phyloP scores from a whole-genome alignment of 257 asterid species.

The Orobanche coerulescens region DNA sequence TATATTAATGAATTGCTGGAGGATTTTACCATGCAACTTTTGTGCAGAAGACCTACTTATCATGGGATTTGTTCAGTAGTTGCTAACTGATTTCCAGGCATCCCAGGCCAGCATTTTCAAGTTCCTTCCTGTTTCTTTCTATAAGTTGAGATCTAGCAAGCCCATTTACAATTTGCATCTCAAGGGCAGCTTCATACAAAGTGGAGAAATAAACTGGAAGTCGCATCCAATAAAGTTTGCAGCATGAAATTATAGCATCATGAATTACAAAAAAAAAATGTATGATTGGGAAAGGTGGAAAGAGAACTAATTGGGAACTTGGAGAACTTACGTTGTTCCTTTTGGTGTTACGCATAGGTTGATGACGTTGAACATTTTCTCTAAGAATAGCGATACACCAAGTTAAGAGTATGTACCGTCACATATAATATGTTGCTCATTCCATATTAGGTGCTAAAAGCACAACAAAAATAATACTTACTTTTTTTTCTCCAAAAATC shows the following conservation, averaged over 20 bases:
- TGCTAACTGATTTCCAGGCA: background rate
- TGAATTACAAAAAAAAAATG: slow-evolving; percentile 9
- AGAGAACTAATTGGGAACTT: slow-evolving; percentile 1
- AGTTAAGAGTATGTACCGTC: slow-evolving; percentile 15
- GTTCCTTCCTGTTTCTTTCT: background rate
- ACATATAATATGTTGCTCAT: slow-evolving; percentile 5
- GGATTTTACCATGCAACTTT: background rate
- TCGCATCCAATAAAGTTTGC: slow-evolving; percentile 18
- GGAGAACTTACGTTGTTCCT: slow-evolving; percentile 32
- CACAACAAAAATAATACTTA: slow-evolving; percentile 27
- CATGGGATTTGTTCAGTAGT: background rate
- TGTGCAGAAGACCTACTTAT: background rate
- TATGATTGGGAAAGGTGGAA: background rate
- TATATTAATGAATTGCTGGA: slow-evolving; percentile 1
- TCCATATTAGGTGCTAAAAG: background rate
- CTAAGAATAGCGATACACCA: slow-evolving; percentile 23
- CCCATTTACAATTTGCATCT: slow-evolving; percentile 14
- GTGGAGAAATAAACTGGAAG: slow-evolving; percentile 12
- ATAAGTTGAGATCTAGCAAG: slow-evolving; percentile 3
- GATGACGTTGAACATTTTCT: slow-evolving; percentile 20
- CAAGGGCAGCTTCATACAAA: slow-evolving; percentile 12
- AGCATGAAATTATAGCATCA: slow-evolving; percentile 7
- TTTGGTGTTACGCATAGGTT: slow-evolving; percentile 25
- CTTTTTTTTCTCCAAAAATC: slow-evolving; percentile 30
- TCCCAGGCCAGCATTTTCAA: no score